A percentile compares a stretch with the other conserved stretches of the same genome.
phyloP scores from a whole-genome alignment of 495 filamentous ascomycete genomes.

The Tuber calosporum region DNA sequence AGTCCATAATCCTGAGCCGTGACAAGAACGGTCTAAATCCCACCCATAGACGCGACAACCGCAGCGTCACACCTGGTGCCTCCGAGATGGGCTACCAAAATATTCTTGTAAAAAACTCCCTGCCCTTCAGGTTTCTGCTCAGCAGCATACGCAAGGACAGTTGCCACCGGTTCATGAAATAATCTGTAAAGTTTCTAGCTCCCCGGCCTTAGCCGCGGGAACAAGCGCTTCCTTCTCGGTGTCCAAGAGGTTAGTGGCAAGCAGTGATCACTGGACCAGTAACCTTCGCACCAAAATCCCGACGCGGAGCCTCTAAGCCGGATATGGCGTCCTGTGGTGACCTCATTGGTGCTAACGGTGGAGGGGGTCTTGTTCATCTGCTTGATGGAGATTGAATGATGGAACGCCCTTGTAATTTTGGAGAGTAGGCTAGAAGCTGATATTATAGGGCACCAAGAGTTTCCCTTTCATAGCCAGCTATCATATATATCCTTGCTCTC shows the following conservation, averaged over 20 bases:
- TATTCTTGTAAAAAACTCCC: conserved; percentile 72
- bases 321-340: conserved; percentile 76
- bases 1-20: conserved; percentile 92
- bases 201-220: conserved; percentile 69
- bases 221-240: conserved; percentile 72
- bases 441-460: too few species aligned
- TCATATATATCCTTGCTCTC: too few species aligned
- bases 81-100: conserved; percentile 88
- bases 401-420: too few species aligned
- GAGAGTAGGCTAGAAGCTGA: too few species aligned
- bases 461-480: too few species aligned
- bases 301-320: conserved; percentile 75
- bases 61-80: conserved; percentile 88
- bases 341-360: conserved; percentile 72
- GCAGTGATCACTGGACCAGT: conserved; percentile 85
- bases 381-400: conserved; percentile 77
- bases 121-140: conserved; percentile 52
- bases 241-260: conserved; percentile 87
- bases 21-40: conserved; percentile 92
- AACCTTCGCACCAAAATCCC: conserved; percentile 84
- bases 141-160: conserved; percentile 85
- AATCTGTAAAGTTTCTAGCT: conserved; percentile 81
- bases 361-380: conserved; percentile 59
- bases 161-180: conserved; percentile 83
- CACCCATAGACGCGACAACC: conserved; percentile 80